A percentile compares a stretch with the other conserved stretches of the same genome.
These are phyloP conservation scores for Pseudocercospora macadamiae DNA, from an alignment of 2,329 filamentous ascomycete species.

Conservation along the genomic window DNA sequence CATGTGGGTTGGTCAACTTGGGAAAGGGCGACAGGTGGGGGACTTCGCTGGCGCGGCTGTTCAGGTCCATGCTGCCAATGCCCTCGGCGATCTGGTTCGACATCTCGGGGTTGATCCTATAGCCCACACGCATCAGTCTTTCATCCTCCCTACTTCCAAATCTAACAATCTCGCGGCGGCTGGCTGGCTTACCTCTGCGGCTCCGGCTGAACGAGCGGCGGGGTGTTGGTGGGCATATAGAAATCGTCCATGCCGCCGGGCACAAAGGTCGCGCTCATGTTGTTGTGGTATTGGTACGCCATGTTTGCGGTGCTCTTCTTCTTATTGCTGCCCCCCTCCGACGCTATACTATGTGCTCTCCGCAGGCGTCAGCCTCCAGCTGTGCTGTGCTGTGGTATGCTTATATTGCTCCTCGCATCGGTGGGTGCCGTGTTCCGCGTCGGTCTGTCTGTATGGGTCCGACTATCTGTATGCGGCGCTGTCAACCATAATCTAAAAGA, in stretches of 20 bases:
- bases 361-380: not conserved
- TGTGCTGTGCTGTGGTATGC: no score
- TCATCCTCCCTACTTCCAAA: not conserved
- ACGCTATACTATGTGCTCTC: not conserved
- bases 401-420: conserved; percentile 2
- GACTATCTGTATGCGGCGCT: not conserved
- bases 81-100: conserved; percentile 96
- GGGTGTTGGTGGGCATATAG: conserved; percentile 59
- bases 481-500: conserved; percentile 12
- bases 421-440: conserved; percentile 3
- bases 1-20: conserved; percentile 73
- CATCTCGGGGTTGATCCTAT: conserved; percentile 66
- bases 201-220: conserved; percentile 69
- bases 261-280: conserved; percentile 65
- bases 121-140: conserved; percentile 3
- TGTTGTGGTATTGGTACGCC: conserved; percentile 25
- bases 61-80: conserved; percentile 79
- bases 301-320: conserved; percentile 10
- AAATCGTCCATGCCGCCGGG: conserved; percentile 70
- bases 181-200: conserved; percentile 64
- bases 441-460: not conserved
- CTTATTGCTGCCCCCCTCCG: not conserved
- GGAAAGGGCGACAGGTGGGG: conserved; percentile 93
- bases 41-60: conserved; percentile 49
- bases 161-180: not conserved